Base-by-base conservation (phyloP, 2,329 filamentous ascomycete genomes). In the Pochonia chlamydosporia region DNA sequence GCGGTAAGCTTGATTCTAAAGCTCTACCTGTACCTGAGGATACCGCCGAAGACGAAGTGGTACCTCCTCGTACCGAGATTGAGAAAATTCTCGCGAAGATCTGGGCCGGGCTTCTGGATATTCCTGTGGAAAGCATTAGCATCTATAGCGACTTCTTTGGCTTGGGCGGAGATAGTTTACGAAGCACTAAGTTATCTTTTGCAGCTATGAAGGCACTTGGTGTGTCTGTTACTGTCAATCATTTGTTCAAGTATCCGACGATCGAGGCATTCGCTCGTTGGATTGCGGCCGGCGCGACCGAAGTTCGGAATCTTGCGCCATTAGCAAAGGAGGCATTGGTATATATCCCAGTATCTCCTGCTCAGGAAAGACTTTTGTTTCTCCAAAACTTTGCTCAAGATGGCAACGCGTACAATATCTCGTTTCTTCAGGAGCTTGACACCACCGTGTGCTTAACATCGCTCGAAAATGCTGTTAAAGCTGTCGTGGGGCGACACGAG, bases 111-210 rank as follows among this genome's bases (percentile, higher is more conserved):
- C 33, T 37, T 10, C 33, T 37, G 7, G 33, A 37, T 7, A 37
- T 37, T 10, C 9, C 33, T 25, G 42, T 13, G 7, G 40, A 49
- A n/a, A 45, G 42, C 33, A 49, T 43, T n/a, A 49, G 47, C 13
- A 37, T 37, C 18, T 37, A 37, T 16, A 37, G 33, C 18, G 33
- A 37, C 16, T 37, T 37, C 33, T 37, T 37, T 16, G 7, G 9
- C 33, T 16, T 37, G 16, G 33, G 33, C 7, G 33, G 33, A 9
- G 33, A 37, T 16, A 37, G 33, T 16, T 16, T 37, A 7, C 8
- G 33, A 16, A 37, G 33, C 16, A 9, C 33, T 7, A 37, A 16
- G 33, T 16, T 37, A 7, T 37, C 33, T 7, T 37, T 37, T 37
- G 33, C 8, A 9, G 33, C 33, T 16, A 37, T 16, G 7, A 37